Conservation (phyloP, 108 stramenopile genomes). For the Conticribra guillardii region DNA sequence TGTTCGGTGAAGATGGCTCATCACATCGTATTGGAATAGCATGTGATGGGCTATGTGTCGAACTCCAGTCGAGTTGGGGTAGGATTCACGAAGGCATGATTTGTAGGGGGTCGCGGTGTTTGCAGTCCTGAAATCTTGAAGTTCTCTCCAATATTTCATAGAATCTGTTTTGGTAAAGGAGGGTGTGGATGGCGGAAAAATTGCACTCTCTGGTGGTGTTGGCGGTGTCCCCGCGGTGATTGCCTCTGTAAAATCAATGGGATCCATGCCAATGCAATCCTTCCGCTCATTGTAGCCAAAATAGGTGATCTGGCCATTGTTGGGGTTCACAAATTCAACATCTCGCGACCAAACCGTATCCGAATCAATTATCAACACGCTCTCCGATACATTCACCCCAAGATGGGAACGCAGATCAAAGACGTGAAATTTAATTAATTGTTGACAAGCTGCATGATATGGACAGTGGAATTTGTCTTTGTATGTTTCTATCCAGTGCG, state of each 20-base stretch:
- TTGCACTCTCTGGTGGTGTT: neutral
- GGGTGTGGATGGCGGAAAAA: neutral
- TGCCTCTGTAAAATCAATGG: constrained; percentile 31
- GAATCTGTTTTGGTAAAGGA: too few species aligned
- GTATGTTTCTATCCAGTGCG: constrained; percentile 31
- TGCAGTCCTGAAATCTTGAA: neutral
- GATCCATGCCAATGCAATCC: constrained; percentile 25
- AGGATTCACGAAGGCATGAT: constrained; percentile 21
- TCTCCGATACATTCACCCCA: constrained; percentile 16
- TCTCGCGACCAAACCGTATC: constrained; percentile 45
- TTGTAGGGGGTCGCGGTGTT: constrained; percentile 34
- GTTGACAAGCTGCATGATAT: constrained; percentile 29
- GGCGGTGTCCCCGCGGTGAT: constrained; percentile 18
- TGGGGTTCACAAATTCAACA: constrained; percentile 25
- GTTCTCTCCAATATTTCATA: neutral
- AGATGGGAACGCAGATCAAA: constrained; percentile 36
- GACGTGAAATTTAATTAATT: constrained; percentile 37
- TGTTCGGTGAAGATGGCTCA: constrained; percentile 26
- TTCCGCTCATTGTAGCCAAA: constrained; percentile 12
- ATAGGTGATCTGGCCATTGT: constrained; percentile 27
- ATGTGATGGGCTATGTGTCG: constrained; percentile 43
- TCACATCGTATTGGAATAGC: constrained; percentile 49
- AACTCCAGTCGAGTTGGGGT: constrained; percentile 28
- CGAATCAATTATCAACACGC: constrained; percentile 33
- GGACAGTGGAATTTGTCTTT: constrained; percentile 20